Conservation (phyloP, 2,329 filamentous ascomycete species). For the Fusarium bactridioides region DNA sequence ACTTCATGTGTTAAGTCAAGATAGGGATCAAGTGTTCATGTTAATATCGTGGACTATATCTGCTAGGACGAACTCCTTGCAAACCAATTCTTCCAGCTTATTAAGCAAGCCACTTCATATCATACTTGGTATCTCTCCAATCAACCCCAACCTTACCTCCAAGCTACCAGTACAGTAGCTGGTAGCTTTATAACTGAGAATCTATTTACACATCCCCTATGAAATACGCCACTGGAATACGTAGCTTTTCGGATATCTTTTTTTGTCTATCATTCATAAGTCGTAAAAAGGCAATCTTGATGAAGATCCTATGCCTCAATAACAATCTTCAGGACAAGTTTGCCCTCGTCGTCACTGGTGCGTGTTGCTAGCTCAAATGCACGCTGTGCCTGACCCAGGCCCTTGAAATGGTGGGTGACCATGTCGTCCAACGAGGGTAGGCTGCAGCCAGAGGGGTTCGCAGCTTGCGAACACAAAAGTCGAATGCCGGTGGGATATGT, state of each 20-base stretch:
- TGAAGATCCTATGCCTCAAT: conserved; percentile 57
- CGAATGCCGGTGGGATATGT: conserved; percentile 77
- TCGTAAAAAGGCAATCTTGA: background rate
- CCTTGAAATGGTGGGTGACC: conserved; percentile 76
- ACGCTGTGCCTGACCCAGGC: conserved; percentile 66
- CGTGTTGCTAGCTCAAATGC: conserved; percentile 76
- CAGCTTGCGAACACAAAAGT: conserved; percentile 58
- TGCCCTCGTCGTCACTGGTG: conserved; percentile 72
- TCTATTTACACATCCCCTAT: background rate
- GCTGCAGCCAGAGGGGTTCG: conserved; percentile 50
- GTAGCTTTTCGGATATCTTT: conserved; percentile 21
- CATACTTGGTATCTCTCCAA: background rate
- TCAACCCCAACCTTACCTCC: background rate
- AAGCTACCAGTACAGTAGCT: background rate
- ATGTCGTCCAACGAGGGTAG: conserved; percentile 73
- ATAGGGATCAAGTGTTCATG: background rate
- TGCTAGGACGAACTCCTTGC: background rate
- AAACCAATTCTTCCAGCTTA: background rate
- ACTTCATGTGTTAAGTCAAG: background rate
- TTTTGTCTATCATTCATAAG: conserved; percentile 31
- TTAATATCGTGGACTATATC: background rate
- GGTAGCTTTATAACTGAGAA: background rate
- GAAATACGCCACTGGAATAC: background rate
- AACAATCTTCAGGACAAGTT: conserved; percentile 76
- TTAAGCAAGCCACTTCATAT: background rate